These are phyloP conservation scores for Alnus rubra DNA, from an alignment of 306 rosid species.

Conservation along the genomic window DNA sequence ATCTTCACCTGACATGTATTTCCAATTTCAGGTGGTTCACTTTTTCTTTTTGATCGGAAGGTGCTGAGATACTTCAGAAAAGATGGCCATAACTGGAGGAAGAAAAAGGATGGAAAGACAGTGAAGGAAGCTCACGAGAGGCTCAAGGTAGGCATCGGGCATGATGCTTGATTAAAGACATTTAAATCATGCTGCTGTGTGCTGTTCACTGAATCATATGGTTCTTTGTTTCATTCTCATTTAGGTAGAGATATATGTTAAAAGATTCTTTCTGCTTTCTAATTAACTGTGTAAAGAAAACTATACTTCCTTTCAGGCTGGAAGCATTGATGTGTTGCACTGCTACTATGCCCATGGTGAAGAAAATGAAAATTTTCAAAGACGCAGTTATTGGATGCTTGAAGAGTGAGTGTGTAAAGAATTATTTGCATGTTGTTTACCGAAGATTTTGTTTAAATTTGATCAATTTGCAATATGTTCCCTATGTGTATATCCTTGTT, in stretches of 20 bases:
- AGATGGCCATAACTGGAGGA: constrained; percentile 95
- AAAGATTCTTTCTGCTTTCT: constrained; percentile 14
- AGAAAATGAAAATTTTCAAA: constrained; percentile 74
- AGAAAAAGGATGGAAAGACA: constrained; percentile 92
- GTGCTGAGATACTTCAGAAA: constrained; percentile 87
- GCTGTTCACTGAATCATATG: constrained; percentile 7
- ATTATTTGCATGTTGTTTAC: constrained; percentile 3
- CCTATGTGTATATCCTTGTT: not conserved
- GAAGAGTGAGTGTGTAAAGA: constrained; percentile 64
- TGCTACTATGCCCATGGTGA: constrained; percentile 96
- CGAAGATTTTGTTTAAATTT: not conserved
- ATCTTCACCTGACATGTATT: constrained; percentile 30
- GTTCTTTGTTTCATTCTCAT: constrained; percentile 13
- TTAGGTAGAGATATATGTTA: constrained; percentile 15
- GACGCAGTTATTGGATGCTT: constrained; percentile 95
- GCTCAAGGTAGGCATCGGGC: constrained; percentile 62
- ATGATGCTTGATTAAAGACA: not conserved
- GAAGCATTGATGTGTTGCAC: constrained; percentile 77
- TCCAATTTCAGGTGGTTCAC: constrained; percentile 76
- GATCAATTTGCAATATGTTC: constrained; percentile 8
- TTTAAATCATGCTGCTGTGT: not conserved
- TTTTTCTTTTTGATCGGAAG: constrained; percentile 87
- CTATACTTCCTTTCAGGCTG: constrained; percentile 52
- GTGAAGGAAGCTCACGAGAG: constrained; percentile 94
- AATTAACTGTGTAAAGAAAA: constrained; percentile 19